Base-by-base conservation (phyloP, 176 grass and related monocot genomes). In the Elaeis guineensis region DNA sequence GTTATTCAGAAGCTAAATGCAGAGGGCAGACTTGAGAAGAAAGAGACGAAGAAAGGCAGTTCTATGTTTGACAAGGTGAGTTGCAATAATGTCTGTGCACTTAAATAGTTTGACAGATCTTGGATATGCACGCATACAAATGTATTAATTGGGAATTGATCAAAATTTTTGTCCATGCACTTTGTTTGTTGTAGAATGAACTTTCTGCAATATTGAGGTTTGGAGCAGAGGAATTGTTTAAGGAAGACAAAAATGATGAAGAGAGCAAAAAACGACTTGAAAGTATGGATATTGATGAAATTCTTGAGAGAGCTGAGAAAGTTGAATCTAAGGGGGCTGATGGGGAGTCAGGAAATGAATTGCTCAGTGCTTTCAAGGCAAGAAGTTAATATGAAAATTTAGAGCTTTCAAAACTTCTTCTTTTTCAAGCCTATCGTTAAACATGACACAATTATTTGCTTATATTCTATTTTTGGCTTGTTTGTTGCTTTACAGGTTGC, bases 1-100 rank as follows among this genome's bases (percentile, higher is more conserved):
- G 93, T 97, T 30, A 97, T 97, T 89, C 93, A 98, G 79, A 98
- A 98, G 71, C 59, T 98, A 66, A 98, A 98, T 83, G 93, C 93
- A 67, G 93, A 98, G 71, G 93, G 93, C 2, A 88, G 93, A 49
- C 93, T 98, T 26, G 93, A 98, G 79, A 98, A 98, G 79, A 98
- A 98, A 79, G 93, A 98, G 75, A 78, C 87, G 12, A 98, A 98
- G 75, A 98, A 98, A 54, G 93, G 93, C 35, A 86, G 69, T 54
- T 89, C 93, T 26, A 71, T 98, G 76, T 98, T 98, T 80, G 93
- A 98, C 57, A 98, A 98, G 84, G 93, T 75, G 75, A 44, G 11
- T 44, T 2, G 14, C 8, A 44, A 44, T 44, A 9, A 44, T 3
- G 2, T 44, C 35, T 44, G 35, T 44, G 2, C 8, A 14, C 11